Percentiles rank a stretch among this genome's conserved stretches.
Conservation (phyloP, 306 rosid species). For the Corylus heterophylla region DNA sequence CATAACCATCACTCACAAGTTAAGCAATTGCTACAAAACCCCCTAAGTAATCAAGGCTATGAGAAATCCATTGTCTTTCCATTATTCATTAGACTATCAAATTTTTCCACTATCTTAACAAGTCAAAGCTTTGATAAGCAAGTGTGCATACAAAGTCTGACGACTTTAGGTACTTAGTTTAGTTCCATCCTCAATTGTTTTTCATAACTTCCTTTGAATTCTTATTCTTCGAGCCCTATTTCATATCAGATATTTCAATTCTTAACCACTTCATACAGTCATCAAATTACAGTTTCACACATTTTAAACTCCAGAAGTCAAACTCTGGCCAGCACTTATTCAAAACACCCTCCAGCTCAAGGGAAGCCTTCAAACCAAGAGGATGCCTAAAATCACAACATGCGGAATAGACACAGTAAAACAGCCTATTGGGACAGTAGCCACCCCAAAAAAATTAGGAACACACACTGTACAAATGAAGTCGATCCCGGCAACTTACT, state of each 20-base stretch:
- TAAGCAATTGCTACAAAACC: background rate
- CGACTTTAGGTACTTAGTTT: background rate
- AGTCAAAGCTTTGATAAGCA: background rate
- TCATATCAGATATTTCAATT: background rate
- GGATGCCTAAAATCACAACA: background rate
- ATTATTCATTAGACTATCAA: background rate
- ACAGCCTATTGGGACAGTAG: background rate
- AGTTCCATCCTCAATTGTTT: background rate
- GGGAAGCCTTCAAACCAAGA: background rate
- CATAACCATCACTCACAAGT: background rate
- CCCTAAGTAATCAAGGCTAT: background rate
- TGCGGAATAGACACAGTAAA: background rate
- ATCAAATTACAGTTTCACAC: background rate
- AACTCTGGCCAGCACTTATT: background rate
- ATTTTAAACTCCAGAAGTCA: background rate
- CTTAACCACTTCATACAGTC: background rate
- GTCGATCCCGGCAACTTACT: slow-evolving; percentile 47
- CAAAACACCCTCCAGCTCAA: background rate
- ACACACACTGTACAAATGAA: background rate
- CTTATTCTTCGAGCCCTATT: background rate
- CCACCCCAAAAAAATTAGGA: background rate
- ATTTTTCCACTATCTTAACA: background rate
- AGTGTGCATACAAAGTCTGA: background rate
- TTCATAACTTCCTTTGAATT: background rate
- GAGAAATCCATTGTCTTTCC: background rate